Percentiles rank a stretch among this genome's conserved stretches.
phyloP scores from a whole-genome alignment of 2,329 filamentous ascomycete genomes.

The Penicillium sp. region DNA sequence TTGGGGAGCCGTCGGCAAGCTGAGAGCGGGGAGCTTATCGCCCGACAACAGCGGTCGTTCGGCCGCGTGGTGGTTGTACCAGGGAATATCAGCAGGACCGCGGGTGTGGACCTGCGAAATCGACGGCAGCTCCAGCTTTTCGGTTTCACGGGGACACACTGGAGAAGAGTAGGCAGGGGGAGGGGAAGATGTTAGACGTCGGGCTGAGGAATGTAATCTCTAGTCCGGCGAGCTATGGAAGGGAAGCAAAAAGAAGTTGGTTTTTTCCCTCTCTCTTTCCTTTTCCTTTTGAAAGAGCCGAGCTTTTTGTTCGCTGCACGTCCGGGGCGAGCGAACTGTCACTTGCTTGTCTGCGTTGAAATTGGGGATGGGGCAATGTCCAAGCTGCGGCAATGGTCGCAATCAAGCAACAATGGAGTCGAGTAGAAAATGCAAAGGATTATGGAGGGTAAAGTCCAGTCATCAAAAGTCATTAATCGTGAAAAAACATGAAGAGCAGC shows the following conservation, averaged over 20 bases:
- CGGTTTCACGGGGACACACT: conserved; percentile 57
- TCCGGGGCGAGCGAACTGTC: not conserved
- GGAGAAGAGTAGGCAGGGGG: conserved; percentile 16
- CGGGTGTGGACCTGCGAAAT: conserved; percentile 80
- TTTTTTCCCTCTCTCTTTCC: not conserved
- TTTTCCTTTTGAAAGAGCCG: not conserved
- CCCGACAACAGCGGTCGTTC: conserved; percentile 67
- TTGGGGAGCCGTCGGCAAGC: conserved; percentile 65
- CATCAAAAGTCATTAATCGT: conserved; percentile 29
- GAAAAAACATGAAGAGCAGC: conserved; percentile 15
- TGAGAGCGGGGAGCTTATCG: conserved; percentile 71
- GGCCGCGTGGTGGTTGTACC: conserved; percentile 67
- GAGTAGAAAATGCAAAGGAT: not conserved
- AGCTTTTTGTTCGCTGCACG: conserved; percentile 12
- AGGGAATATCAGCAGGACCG: conserved; percentile 69
- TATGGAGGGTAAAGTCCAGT: not conserved
- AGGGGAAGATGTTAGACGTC: conserved; percentile 17
- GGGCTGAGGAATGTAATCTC: conserved; percentile 14
- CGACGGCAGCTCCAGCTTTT: conserved; percentile 92
- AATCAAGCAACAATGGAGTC: too few relatives aligned
- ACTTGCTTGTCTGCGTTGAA: not conserved
- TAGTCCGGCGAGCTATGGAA: conserved; percentile 22
- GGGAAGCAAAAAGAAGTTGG: not conserved
- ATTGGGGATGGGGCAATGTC: not conserved
- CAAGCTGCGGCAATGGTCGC: too few relatives aligned